Conservation (phyloP, 495 filamentous ascomycete species). For the Talaromyces trachyspermus region DNA sequence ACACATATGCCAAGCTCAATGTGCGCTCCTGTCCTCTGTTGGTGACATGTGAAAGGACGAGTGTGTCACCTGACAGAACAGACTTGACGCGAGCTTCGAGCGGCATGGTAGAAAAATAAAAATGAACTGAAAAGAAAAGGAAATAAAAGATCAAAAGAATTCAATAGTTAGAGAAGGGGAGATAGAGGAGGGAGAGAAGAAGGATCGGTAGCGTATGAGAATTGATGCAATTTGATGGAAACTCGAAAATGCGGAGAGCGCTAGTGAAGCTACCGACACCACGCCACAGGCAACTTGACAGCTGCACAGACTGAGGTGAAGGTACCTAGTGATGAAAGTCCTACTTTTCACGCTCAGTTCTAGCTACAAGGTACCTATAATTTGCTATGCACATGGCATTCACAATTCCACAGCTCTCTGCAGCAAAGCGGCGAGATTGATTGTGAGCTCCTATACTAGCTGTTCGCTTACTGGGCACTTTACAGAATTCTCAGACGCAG, state of each 20-base stretch:
- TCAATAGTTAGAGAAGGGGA: conserved; percentile 10
- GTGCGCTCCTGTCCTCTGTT: conserved; percentile 70
- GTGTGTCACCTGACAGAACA: conserved; percentile 85
- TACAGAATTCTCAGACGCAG: no score
- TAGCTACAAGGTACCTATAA: no score
- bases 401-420: no score
- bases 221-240: conserved; percentile 1
- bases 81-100: conserved; percentile 81
- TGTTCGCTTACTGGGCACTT: no score
- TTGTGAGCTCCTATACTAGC: no score
- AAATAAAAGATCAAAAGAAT: conserved; percentile 16
- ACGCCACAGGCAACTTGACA: no score
- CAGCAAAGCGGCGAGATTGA: no score
- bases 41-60: conserved; percentile 69
- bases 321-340: no score
- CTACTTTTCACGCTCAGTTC: no score
- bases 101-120: conserved; percentile 25
- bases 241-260: conserved; percentile 3
- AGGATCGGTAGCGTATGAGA: background rate
- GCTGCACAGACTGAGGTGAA: no score
- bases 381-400: no score
- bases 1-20: conserved; percentile 85
- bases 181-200: conserved; percentile 10
- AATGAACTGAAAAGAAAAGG: conserved; percentile 12
- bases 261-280: background rate